phyloP scores from a whole-genome alignment of 495 filamentous ascomycete genomes.

The Penicillium roqueforti region DNA sequence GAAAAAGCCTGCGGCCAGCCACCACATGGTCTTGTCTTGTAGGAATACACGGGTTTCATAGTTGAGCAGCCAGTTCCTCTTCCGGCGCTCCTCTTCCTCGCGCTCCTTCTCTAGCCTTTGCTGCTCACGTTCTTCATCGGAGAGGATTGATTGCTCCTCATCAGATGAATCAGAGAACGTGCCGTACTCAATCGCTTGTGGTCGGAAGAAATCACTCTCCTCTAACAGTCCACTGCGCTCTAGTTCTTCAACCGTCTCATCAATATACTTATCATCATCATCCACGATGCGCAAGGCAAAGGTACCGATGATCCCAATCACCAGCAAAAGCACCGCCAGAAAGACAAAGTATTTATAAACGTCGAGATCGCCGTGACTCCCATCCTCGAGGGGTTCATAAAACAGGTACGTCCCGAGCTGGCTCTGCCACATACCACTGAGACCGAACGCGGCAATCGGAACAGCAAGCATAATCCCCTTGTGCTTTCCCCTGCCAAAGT shows the following conservation, averaged over 20 bases:
- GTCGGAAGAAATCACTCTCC: constrained; percentile 58
- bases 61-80: constrained; percentile 84
- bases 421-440: constrained; percentile 93
- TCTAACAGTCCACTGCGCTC: constrained; percentile 82
- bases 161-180: constrained; percentile 40
- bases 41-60: constrained; percentile 81
- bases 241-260: constrained; percentile 79
- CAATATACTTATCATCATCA: constrained; percentile 63
- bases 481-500: constrained; percentile 83
- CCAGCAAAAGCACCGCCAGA: constrained; percentile 60
- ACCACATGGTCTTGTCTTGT: constrained; percentile 90
- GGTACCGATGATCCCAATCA: constrained; percentile 68
- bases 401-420: constrained; percentile 80
- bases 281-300: constrained; percentile 66
- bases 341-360: constrained; percentile 85
- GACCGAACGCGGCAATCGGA: constrained; percentile 87
- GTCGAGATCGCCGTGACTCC: constrained; percentile 70
- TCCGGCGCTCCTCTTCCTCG: constrained; percentile 62
- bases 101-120: constrained; percentile 44
- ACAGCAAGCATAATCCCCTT: constrained; percentile 84
- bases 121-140: constrained; percentile 46
- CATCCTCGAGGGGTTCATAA: constrained; percentile 58
- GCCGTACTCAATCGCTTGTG: constrained; percentile 47
- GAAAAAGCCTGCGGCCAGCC: constrained; percentile 85
- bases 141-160: constrained; percentile 32